phyloP scores from a whole-genome alignment of 352 stramenopile species.

The Globisporangium camurandrum region DNA sequence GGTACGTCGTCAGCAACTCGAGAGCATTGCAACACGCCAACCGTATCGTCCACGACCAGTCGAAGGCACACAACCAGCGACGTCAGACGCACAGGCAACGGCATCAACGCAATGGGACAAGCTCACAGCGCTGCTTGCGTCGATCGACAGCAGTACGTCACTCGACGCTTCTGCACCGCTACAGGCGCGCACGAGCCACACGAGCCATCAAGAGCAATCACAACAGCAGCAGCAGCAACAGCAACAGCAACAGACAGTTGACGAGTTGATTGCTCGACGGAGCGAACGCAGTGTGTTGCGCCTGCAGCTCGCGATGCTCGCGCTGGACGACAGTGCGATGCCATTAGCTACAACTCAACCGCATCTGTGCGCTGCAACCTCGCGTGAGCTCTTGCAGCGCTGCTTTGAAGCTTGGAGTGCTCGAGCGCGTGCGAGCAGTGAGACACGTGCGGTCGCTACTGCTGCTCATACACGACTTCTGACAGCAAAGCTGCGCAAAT shows the following conservation, averaged over 20 bases:
- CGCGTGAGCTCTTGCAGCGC: not conserved
- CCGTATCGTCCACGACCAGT: not conserved
- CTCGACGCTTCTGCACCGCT: no score
- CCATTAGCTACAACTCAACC: not conserved
- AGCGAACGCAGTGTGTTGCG: slow-evolving; percentile 1
- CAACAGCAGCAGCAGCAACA: not conserved
- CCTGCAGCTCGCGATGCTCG: slow-evolving; percentile 3
- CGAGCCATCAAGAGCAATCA: not conserved
- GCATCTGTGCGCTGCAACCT: not conserved
- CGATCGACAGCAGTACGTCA: slow-evolving; percentile 1
- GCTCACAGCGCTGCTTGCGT: slow-evolving; percentile 1
- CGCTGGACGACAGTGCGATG: not conserved
- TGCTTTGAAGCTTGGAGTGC: not conserved
- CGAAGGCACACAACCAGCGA: not conserved
- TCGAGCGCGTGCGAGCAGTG: not conserved
- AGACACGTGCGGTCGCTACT: not conserved
- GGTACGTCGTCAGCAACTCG: slow-evolving; percentile 2
- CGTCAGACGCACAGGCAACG: not conserved
- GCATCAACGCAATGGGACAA: slow-evolving; percentile 2
- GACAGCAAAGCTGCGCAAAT: not conserved
- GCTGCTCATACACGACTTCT: no score
- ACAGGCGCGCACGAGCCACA: not conserved
- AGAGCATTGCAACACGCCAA: not conserved
- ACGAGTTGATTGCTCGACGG: not conserved
- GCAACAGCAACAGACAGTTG: not conserved